A percentile compares a stretch with the other conserved stretches of the same genome.
These are phyloP conservation scores for Pyrus betulifolia DNA, from an alignment of 306 rosid genomes.

Conservation along the genomic window DNA sequence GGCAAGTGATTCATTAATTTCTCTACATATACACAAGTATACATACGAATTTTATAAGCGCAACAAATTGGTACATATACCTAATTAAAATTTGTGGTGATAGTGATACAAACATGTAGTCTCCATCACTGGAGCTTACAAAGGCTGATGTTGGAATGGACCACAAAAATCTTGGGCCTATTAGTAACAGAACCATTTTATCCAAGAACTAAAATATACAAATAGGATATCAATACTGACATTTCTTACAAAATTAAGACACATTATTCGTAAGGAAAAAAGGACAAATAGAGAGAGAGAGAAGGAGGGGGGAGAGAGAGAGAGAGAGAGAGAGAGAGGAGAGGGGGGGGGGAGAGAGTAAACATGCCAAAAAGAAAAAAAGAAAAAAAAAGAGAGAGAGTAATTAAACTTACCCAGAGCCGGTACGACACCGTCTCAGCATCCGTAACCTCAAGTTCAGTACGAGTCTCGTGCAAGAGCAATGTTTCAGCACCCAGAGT, in stretches of 20 bases:
- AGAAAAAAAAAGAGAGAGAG: not conserved
- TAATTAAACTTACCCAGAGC: conserved; percentile 57
- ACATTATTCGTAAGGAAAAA: not conserved
- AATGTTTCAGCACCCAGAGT: conserved; percentile 51
- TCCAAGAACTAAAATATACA: not conserved
- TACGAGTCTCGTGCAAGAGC: conserved; percentile 22
- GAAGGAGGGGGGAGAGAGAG: not conserved
- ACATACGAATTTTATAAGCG: not conserved
- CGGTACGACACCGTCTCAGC: conserved; percentile 80
- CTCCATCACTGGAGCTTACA: not conserved
- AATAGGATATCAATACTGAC: not conserved
- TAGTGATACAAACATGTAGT: not conserved
- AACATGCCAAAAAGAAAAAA: too few species aligned
- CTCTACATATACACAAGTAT: not conserved
- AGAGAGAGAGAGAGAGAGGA: not conserved
- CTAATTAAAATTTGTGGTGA: not conserved
- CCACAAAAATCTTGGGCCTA: not conserved
- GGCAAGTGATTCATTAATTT: not conserved
- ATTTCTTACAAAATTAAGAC: not conserved
- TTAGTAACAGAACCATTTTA: not conserved
- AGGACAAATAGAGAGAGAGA: not conserved
- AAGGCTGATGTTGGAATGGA: not conserved
- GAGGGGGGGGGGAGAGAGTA: not conserved
- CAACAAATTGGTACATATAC: not conserved
- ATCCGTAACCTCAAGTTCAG: conserved; percentile 47